Evolutionary conservation across 768 basidiomycete species (phyloP), one percentile per base, ranked within the genome.

Genomic region (Leccinum rimulosum): DNA sequence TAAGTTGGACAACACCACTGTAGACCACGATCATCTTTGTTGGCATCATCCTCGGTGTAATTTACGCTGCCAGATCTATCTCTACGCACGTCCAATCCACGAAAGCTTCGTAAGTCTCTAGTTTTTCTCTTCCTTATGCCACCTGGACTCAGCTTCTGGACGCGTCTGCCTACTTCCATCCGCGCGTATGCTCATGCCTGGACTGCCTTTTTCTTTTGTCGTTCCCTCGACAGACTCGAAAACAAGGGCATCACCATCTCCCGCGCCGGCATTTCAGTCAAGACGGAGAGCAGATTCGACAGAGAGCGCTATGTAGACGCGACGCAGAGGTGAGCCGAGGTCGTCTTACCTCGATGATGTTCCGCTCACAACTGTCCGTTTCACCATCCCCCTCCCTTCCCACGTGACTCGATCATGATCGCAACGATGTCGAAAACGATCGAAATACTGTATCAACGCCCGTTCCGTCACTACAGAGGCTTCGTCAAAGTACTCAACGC

Each of bases 271-370:
- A 77, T 90, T 11, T 81, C 86, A 0, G 76, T 90, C 45, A 88
- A 87, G 73, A 90, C 87, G 1, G 69, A 77, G 22, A 81, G 78
- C 59, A 78, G 80, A 7, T 79, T 86, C 61, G 83, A 84, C 60
- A 76, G 85, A 43, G 83, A 87, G 55, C 79, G 82, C 45, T 90
- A 90, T 60, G 74, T 90, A 3, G 87, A 89, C 65, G 86, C 87
- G 7, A 89, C 88, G 15, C 89, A 89, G 66, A 75, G 88, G 88
- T 88, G 31, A 52, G 55, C 38, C n/a, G n/a, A 43, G n/a, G 9
- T 9, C n/a, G 9, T 43, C 40, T 43, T 43, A 14, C 15, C 30
- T 30, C 30, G 8, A 31, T 31, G 30, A 31, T n/a, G 40, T 43
- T 43, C n/a, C 10, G n/a, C 10, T 43, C n/a, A 30, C 9, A 30